A percentile compares a stretch with the other conserved stretches of the same genome.
phyloP scores from a whole-genome alignment of 148 eudicot species.

The Rhododendron kiyosumense region DNA sequence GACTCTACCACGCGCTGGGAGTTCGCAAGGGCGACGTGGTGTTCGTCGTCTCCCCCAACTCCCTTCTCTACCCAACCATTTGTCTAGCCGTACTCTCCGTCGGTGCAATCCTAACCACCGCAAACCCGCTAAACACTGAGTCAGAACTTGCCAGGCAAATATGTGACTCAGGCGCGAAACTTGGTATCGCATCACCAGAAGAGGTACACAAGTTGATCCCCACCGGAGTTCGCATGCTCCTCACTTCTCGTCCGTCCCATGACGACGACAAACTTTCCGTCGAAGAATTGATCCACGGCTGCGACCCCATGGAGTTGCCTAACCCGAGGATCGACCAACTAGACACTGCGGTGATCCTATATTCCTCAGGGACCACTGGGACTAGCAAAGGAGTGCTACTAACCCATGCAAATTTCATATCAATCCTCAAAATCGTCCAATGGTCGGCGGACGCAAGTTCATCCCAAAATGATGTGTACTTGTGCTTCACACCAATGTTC shows the following conservation, averaged over 20 bases:
- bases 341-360: constrained; percentile 42
- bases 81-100: constrained; percentile 40
- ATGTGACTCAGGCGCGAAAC: constrained; percentile 26
- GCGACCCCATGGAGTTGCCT: constrained; percentile 31
- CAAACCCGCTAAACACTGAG: constrained; percentile 45
- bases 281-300: constrained; percentile 31
- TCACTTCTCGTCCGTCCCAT: constrained; percentile 19
- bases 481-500: constrained; percentile 50
- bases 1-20: constrained; percentile 32
- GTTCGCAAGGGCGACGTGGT: constrained; percentile 44
- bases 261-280: constrained; percentile 25
- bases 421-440: constrained; percentile 29
- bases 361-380: constrained; percentile 55
- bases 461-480: constrained; percentile 32
- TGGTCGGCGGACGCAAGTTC: constrained; percentile 26
- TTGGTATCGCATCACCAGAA: constrained; percentile 35
- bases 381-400: constrained; percentile 41
- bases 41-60: constrained; percentile 40
- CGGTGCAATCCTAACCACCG: constrained; percentile 45
- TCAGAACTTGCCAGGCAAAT: constrained; percentile 40
- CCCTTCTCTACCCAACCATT: constrained; percentile 36
- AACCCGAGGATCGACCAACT: constrained; percentile 20
- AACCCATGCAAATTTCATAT: constrained; percentile 37
- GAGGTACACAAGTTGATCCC: constrained; percentile 23
- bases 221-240: constrained; percentile 28